phyloP scores from a whole-genome alignment of 148 eudicot species.

The Gaultheria prostrata region DNA sequence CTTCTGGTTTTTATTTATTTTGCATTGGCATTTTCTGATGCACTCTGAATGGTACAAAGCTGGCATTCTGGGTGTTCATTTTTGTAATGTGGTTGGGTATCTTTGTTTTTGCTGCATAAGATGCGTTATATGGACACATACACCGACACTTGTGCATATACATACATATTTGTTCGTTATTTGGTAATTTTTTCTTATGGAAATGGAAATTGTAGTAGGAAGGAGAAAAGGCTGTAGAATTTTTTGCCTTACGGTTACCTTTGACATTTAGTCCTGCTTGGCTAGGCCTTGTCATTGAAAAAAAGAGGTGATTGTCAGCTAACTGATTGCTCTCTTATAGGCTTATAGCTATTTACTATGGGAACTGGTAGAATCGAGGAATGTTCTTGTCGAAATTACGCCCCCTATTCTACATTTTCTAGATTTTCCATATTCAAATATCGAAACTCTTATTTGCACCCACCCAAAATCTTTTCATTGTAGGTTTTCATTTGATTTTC shows the following conservation, averaged over 20 bases:
- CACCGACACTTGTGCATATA: neutral
- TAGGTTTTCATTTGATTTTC: neutral
- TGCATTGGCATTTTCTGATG: neutral
- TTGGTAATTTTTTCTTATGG: neutral
- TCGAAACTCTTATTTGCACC: neutral
- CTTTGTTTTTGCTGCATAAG: neutral
- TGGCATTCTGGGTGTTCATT: neutral
- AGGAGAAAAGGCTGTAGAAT: neutral
- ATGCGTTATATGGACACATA: neutral
- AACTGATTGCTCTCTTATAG: neutral
- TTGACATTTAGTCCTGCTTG: slow-evolving; percentile 5
- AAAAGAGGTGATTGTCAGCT: neutral
- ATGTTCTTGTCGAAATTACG: neutral
- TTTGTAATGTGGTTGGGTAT: neutral
- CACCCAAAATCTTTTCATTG: neutral
- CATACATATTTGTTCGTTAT: neutral
- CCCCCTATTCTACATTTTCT: neutral
- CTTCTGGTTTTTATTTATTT: neutral
- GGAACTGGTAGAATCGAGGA: neutral
- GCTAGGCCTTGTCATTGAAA: neutral
- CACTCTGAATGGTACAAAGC: neutral
- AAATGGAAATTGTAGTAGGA: neutral
- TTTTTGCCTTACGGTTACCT: neutral
- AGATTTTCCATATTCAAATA: neutral
- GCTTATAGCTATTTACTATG: neutral